Conservation (phyloP, 352 stramenopile species). For the Phytophthora meadii region DNA sequence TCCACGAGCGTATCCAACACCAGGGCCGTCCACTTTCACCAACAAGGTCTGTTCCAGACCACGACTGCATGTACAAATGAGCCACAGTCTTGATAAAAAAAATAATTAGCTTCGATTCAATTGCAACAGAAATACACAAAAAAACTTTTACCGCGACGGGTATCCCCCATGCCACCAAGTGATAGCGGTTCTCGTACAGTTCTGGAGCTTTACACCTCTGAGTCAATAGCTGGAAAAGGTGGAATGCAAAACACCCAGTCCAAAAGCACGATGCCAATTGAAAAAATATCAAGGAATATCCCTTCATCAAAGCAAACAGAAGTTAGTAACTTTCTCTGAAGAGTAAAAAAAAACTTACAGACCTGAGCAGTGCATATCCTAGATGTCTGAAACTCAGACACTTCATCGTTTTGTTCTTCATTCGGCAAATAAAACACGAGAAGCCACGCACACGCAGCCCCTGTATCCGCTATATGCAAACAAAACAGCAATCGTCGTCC, state of each 20-base stretch:
- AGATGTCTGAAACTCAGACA: constrained; percentile 2
- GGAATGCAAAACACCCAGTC: constrained; percentile 81
- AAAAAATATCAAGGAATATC: constrained; percentile 76
- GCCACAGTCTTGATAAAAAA: constrained; percentile 45
- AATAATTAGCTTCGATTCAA: constrained; percentile 4
- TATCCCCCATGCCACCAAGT: constrained; percentile 74
- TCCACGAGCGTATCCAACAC: constrained; percentile 85
- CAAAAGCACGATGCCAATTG: constrained; percentile 71
- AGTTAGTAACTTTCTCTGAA: background rate
- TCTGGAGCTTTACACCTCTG: constrained; percentile 59
- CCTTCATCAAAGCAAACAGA: constrained; percentile 29
- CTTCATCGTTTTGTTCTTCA: constrained; percentile 1
- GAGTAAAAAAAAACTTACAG: background rate
- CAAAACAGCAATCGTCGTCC: constrained; percentile 70
- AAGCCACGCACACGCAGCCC: constrained; percentile 59
- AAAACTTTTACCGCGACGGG: constrained; percentile 40
- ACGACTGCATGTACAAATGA: constrained; percentile 54
- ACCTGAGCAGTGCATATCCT: constrained; percentile 53
- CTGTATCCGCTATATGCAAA: constrained; percentile 63
- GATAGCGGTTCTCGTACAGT: constrained; percentile 73
- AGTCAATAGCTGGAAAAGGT: constrained; percentile 74
- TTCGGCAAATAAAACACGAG: constrained; percentile 51
- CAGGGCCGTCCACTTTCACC: constrained; percentile 71
- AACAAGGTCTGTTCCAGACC: constrained; percentile 55
- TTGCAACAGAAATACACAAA: background rate